Evolutionary conservation across 108 stramenopile species (phyloP).

Genomic region (Licmophora abbreviata): DNA sequence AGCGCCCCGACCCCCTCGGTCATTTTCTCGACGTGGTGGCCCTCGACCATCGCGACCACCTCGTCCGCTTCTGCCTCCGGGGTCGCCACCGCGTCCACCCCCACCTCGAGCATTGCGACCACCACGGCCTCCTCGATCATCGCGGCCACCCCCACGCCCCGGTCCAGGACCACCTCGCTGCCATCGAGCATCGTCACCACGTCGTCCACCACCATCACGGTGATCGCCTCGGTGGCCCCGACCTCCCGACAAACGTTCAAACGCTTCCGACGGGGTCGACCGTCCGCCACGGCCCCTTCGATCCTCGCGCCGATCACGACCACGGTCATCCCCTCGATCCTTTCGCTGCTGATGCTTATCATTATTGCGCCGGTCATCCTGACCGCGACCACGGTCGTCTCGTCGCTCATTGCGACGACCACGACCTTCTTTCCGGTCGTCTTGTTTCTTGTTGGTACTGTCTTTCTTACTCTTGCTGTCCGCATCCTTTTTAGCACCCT

Average conservation of each 20-base stretch:
- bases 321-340: slow-evolving; percentile 11
- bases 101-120: not conserved
- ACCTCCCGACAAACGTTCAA: slow-evolving; percentile 11
- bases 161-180: slow-evolving; percentile 12
- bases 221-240: slow-evolving; percentile 7
- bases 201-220: slow-evolving; percentile 8
- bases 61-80: slow-evolving; percentile 4
- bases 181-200: slow-evolving; percentile 5
- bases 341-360: slow-evolving; percentile 8
- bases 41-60: not conserved
- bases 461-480: slow-evolving; percentile 1
- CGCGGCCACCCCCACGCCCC: slow-evolving; percentile 17
- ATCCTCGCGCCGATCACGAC: slow-evolving; percentile 6
- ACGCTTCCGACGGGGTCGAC: slow-evolving; percentile 10
- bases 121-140: slow-evolving; percentile 10
- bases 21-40: slow-evolving; percentile 2
- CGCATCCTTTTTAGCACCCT: slow-evolving; percentile 25
- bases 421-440: not conserved
- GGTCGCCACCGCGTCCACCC: slow-evolving; percentile 4
- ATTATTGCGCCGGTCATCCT: not conserved
- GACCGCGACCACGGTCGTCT: not conserved
- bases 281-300: slow-evolving; percentile 5
- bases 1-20: not conserved
- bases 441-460: not conserved
- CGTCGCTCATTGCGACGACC: not conserved